phyloP scores from a whole-genome alignment of 2,329 filamentous ascomycete genomes.

The Onygena corvina region DNA sequence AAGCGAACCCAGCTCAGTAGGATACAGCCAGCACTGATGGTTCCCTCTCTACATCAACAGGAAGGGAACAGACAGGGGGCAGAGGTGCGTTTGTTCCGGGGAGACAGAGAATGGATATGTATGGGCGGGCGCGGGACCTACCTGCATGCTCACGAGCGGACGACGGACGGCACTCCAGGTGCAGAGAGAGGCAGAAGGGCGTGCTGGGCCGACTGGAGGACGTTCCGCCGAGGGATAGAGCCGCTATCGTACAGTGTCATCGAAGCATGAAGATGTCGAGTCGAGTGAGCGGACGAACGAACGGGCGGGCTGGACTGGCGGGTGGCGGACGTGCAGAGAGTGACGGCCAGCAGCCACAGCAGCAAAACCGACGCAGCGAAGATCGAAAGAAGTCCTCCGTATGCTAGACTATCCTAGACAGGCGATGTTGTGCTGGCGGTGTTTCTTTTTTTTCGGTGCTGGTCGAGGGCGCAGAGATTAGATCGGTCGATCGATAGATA shows the following conservation, averaged over 20 bases:
- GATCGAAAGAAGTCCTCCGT: too few species aligned
- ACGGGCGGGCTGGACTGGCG: neutral
- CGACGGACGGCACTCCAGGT: constrained; percentile 18
- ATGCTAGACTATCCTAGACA: too few species aligned
- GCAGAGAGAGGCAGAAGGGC: constrained; percentile 20
- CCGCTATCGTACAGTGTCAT: constrained; percentile 26
- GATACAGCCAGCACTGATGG: too few species aligned
- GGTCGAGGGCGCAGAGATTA: too few species aligned
- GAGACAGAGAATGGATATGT: too few species aligned
- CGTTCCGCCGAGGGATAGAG: constrained; percentile 26
- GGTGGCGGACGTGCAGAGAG: neutral
- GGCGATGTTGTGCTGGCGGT: too few species aligned
- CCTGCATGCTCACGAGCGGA: constrained; percentile 11
- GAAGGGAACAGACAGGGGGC: too few species aligned
- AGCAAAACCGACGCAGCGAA: neutral
- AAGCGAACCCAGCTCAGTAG: too few species aligned
- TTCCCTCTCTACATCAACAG: neutral
- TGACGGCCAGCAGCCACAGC: neutral
- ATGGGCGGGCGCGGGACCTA: constrained; percentile 1
- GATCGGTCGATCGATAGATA: neutral
- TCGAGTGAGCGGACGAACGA: neutral
- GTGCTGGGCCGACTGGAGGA: constrained; percentile 16
- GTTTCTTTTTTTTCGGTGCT: too few species aligned
- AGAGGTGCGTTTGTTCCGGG: too few species aligned
- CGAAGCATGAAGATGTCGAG: constrained; percentile 26